A percentile compares a stretch with the other conserved stretches of the same genome.
phyloP scores from a whole-genome alignment of 2,329 filamentous ascomycete species.

The Alternaria ventricosa region DNA sequence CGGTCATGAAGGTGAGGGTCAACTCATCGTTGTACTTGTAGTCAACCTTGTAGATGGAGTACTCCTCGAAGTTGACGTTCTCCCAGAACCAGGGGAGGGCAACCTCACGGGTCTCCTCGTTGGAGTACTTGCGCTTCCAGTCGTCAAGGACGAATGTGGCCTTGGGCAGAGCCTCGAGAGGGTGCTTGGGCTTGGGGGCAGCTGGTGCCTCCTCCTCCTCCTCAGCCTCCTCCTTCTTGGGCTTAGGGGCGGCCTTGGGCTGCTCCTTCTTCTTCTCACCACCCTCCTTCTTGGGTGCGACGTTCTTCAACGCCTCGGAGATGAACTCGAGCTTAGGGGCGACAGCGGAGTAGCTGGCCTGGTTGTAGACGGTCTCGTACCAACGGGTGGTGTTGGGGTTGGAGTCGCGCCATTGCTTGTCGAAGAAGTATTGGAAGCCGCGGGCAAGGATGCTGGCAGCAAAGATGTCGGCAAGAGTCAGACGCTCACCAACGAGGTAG shows the following conservation, averaged over 20 bases:
- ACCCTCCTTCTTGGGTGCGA: constrained; percentile 73
- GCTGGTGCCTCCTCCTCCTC: constrained; percentile 66
- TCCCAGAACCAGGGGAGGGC: constrained; percentile 99
- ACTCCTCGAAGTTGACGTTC: constrained; percentile 91
- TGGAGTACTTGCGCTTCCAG: constrained; percentile 99
- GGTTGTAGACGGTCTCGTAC: constrained; percentile 93
- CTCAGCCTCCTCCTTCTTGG: constrained; percentile 63
- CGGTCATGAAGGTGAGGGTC: constrained; percentile 97
- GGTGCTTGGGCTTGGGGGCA: constrained; percentile 94
- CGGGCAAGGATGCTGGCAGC: constrained; percentile 77
- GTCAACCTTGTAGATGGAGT: constrained; percentile 90
- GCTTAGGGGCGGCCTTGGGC: constrained; percentile 61
- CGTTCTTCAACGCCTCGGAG: constrained; percentile 78
- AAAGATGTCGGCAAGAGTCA: constrained; percentile 96
- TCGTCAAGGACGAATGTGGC: constrained; percentile 87
- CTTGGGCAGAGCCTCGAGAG: constrained; percentile 82
- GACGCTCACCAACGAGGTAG: constrained; percentile 95
- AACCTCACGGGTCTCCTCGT: constrained; percentile 80
- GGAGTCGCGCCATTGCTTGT: constrained; percentile 82
- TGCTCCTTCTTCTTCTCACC: constrained; percentile 77
- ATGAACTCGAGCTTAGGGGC: constrained; percentile 77
- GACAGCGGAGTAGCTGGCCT: constrained; percentile 86
- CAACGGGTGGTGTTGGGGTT: constrained; percentile 90
- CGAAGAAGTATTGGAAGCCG: constrained; percentile 93
- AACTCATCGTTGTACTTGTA: constrained; percentile 99